Evolutionary conservation across 768 basidiomycete species (phyloP).

Genomic region (Collybiopsis confluens): DNA sequence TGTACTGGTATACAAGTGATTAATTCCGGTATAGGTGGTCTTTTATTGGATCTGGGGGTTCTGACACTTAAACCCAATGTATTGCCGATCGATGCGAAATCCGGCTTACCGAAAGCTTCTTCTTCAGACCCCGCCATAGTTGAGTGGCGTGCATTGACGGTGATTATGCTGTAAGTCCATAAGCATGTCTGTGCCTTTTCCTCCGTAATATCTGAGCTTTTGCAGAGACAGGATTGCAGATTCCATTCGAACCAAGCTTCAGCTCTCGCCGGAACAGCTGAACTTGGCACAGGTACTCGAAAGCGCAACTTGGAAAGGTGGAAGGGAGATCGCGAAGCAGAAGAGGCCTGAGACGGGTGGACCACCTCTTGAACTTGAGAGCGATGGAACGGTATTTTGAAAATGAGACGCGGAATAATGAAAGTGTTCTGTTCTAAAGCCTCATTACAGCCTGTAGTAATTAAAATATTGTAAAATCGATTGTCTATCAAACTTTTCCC

Average conservation of each 20-base stretch:
- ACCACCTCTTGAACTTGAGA: conserved; percentile 82
- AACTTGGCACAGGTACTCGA: conserved; percentile 87
- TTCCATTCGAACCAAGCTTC: conserved; percentile 58
- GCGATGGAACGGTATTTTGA: conserved; percentile 80
- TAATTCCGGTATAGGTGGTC: conserved; percentile 67
- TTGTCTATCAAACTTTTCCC: too few relatives aligned
- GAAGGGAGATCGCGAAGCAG: conserved; percentile 83
- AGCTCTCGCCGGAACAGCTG: conserved; percentile 47
- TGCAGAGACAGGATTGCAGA: conserved; percentile 78
- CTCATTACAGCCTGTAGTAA: too few relatives aligned
- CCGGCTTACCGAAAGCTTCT: conserved; percentile 57
- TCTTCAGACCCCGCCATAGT: conserved; percentile 88
- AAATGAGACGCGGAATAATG: too few relatives aligned
- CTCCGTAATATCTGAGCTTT: not conserved
- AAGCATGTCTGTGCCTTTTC: not conserved
- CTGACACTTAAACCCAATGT: conserved; percentile 58
- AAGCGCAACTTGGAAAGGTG: conserved; percentile 96
- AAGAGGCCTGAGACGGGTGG: conserved; percentile 72
- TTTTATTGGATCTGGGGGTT: conserved; percentile 81
- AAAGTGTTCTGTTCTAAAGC: too few relatives aligned
- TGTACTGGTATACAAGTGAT: too few relatives aligned
- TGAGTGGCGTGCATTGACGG: conserved; percentile 96
- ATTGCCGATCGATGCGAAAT: conserved; percentile 45
- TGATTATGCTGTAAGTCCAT: conserved; percentile 75
- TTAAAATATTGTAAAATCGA: too few relatives aligned